phyloP scores from a whole-genome alignment of 805 yeast genomes.

The Candida nanaspora region DNA sequence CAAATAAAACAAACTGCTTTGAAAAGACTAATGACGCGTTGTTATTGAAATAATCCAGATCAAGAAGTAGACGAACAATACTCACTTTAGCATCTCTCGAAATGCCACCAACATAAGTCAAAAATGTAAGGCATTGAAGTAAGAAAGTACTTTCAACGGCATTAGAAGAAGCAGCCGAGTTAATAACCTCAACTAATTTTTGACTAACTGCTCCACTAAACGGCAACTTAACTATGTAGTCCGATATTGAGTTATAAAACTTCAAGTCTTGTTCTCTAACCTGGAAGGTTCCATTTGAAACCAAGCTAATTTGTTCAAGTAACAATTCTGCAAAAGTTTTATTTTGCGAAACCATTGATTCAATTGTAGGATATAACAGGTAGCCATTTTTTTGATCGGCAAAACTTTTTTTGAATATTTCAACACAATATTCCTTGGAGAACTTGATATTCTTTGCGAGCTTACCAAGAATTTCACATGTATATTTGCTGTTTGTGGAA shows the following conservation, averaged over 20 bases:
- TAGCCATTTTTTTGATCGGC: neutral
- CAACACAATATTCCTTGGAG: neutral
- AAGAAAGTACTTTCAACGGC: slow-evolving; percentile 6
- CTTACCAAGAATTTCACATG: neutral
- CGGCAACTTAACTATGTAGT: neutral
- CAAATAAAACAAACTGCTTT: slow-evolving; percentile 14
- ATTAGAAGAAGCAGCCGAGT: slow-evolving; percentile 2
- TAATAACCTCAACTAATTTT: slow-evolving; percentile 4
- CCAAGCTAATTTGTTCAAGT: neutral
- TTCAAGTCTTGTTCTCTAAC: neutral
- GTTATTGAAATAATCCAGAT: slow-evolving; percentile 22
- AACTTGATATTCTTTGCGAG: neutral
- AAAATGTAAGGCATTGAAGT: slow-evolving; percentile 1
- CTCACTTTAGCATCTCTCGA: neutral
- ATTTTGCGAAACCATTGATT: neutral
- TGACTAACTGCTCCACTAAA: neutral
- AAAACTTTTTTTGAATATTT: neutral
- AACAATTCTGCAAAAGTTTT: neutral
- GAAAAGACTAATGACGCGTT: slow-evolving; percentile 24
- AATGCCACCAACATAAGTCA: neutral
- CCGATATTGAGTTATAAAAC: neutral
- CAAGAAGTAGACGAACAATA: slow-evolving; percentile 8
- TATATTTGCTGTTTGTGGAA: neutral
- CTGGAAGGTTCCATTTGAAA: neutral
- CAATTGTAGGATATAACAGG: neutral